Evolutionary conservation across 2,329 filamentous ascomycete genomes (phyloP), one percentile per base, ranked within the genome.

Genomic region (Microdochium trichocladiopsis): DNA sequence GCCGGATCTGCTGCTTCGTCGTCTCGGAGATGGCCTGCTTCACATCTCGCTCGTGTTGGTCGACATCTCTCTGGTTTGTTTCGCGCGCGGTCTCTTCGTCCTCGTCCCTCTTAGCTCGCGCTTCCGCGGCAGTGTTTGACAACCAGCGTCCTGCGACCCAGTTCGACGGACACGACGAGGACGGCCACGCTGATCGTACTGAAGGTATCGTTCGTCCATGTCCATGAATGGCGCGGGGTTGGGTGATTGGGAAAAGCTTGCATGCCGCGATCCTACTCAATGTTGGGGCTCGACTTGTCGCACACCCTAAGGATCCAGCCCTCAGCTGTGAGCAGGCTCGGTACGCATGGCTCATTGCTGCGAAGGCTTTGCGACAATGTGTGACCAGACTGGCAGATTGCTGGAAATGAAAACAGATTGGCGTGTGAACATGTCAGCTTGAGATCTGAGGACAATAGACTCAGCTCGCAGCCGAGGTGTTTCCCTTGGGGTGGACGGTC

Each of bases 1-100:
- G 77, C 45, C 75, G 73, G 52, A 77, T 73, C 57, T 84, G 81
- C 53, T 76, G 73, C 51, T 75, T 72, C 56, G 78, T 80, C 50
- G 75, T 74, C 55, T 65, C 53, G 52, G 61, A 41, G 59, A 69
- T 55, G 61, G 63, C 14, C 60, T 61, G 22, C 60, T 63, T 21
- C 60, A 67, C 59, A 55, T 71, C 50, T 58, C 67, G 14, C 54
- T 74, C 50, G 55, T 63, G 57, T 50, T 60, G 45, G 54, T 58
- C 52, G 43, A 63, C 59, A 47, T 66, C 63, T 22, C 41, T 16
- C 18, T 45, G 41, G 41, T 22, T 45, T 6, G 41, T 45, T 12
- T 45, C 41, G 14, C 18, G 12, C 22, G 41, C 41, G 4, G 41
- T 45, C 41, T 45, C 41, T 9, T 45, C 41, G n/a, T 45, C 6